Evolutionary conservation across 2,329 filamentous ascomycete species (phyloP).

Genomic region (Aspergillus viridinutans): DNA sequence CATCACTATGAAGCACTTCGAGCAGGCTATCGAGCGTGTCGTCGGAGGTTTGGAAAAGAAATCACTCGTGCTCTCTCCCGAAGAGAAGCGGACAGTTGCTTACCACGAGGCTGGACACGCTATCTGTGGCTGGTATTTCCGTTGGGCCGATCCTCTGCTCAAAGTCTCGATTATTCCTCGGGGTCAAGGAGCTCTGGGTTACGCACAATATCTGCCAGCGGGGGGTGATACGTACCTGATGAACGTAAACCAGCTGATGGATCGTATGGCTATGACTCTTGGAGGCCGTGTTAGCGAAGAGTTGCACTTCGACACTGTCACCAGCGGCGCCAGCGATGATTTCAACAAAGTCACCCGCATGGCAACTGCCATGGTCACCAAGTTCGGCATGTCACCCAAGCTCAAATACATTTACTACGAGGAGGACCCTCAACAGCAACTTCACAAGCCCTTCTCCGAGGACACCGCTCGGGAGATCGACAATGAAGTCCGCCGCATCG

Average conservation of each 20-base stretch:
- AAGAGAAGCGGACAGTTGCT: constrained; percentile 92
- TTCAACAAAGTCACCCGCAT: constrained; percentile 98
- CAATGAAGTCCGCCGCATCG: constrained; percentile 81
- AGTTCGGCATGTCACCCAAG: constrained; percentile 96
- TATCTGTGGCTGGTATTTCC: constrained; percentile 97
- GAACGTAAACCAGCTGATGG: constrained; percentile 94
- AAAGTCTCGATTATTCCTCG: constrained; percentile 99
- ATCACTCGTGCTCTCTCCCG: constrained; percentile 84
- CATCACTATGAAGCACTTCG: constrained; percentile 87
- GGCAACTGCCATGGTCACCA: constrained; percentile 98
- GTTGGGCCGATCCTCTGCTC: constrained; percentile 91
- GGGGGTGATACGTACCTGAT: constrained; percentile 85
- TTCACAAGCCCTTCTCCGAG: constrained; percentile 95
- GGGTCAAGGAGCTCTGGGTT: constrained; percentile 87
- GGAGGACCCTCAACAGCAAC: constrained; percentile 65
- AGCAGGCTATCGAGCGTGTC: constrained; percentile 95
- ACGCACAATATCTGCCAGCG: constrained; percentile 92
- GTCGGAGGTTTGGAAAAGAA: constrained; percentile 97
- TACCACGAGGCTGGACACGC: constrained; percentile 98
- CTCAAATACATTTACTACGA: constrained; percentile 91
- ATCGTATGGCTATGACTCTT: constrained; percentile 99
- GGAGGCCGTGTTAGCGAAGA: constrained; percentile 94
- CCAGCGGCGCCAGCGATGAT: constrained; percentile 89
- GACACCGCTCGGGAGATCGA: constrained; percentile 91
- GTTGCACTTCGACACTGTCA: constrained; percentile 93